Conservation (phyloP, 371 early-diverging fungal species). For the Apophysomyces sp. region DNA sequence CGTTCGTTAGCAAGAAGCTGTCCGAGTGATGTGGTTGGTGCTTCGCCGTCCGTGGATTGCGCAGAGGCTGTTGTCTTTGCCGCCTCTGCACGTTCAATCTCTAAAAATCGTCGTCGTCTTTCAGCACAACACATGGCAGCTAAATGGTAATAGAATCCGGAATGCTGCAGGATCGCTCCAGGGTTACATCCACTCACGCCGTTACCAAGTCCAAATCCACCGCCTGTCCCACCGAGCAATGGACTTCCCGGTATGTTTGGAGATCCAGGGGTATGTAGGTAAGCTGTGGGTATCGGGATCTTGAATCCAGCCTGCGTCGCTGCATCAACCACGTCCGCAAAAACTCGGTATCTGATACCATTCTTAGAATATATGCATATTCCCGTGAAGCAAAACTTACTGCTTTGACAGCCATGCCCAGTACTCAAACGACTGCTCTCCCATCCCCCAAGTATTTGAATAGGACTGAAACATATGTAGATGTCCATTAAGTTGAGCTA, state of each 20-base stretch:
- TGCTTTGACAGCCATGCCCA: slow-evolving; percentile 86
- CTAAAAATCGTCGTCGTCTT: slow-evolving; percentile 57
- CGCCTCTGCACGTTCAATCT: slow-evolving; percentile 33
- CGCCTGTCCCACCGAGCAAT: slow-evolving; percentile 10
- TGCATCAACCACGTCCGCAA: slow-evolving; percentile 76
- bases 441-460: slow-evolving; percentile 55
- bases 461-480: slow-evolving; percentile 60
- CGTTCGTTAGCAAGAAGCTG: slow-evolving; percentile 36
- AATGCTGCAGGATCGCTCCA: slow-evolving; percentile 74
- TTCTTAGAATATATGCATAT: background rate
- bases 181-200: slow-evolving; percentile 48
- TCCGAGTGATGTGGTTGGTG: slow-evolving; percentile 3
- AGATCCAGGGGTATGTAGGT: slow-evolving; percentile 16
- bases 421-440: slow-evolving; percentile 72
- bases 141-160: slow-evolving; percentile 83
- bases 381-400: slow-evolving; percentile 28
- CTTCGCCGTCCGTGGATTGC: background rate
- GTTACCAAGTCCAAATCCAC: background rate
- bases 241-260: slow-evolving; percentile 22
- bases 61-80: background rate
- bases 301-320: slow-evolving; percentile 70
- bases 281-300: slow-evolving; percentile 58
- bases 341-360: slow-evolving; percentile 55
- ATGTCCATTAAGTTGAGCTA: slow-evolving; percentile 71
- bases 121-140: slow-evolving; percentile 80